Percentiles rank a stretch among this genome's conserved stretches.
phyloP scores from a whole-genome alignment of 2,329 filamentous ascomycete genomes.

The Botrytis sinoallii region DNA sequence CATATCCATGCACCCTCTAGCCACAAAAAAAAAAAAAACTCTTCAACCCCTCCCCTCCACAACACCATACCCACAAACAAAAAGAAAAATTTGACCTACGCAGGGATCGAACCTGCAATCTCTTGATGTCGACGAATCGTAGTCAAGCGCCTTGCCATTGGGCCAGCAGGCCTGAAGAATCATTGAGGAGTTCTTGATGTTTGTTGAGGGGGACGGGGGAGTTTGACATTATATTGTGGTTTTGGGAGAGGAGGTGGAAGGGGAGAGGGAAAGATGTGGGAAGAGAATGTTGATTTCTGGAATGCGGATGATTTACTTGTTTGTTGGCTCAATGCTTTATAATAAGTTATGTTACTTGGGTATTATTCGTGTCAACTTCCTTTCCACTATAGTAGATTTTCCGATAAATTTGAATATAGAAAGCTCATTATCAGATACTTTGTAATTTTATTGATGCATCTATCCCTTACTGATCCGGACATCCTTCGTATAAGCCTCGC shows the following conservation, averaged over 20 bases:
- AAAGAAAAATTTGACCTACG: conserved; percentile 25
- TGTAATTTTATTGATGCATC: not conserved
- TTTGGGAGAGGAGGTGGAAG: fast-evolving
- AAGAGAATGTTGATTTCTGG: not conserved
- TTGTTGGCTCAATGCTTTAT: not conserved
- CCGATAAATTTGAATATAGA: not conserved
- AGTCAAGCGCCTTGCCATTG: conserved; percentile 50
- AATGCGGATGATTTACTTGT: not conserved
- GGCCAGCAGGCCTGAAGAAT: conserved; percentile 36
- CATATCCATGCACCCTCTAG: not conserved
- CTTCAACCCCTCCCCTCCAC: not conserved
- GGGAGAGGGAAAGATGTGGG: not conserved
- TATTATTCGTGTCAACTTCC: not conserved
- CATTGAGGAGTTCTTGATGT: not conserved
- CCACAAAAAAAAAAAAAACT: not conserved
- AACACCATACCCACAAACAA: not conserved
- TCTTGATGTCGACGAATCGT: conserved; percentile 43
- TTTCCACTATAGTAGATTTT: fast-evolving
- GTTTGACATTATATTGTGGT: not conserved
- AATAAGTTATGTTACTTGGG: fast-evolving
- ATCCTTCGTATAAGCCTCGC: not conserved
- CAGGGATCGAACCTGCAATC: conserved; percentile 46
- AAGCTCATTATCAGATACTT: not conserved
- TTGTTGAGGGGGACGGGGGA: fast-evolving
- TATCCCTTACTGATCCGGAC: not conserved